Evolutionary conservation across 805 yeast genomes (phyloP).

Genomic region (Nakazawaea ambrosiae): DNA sequence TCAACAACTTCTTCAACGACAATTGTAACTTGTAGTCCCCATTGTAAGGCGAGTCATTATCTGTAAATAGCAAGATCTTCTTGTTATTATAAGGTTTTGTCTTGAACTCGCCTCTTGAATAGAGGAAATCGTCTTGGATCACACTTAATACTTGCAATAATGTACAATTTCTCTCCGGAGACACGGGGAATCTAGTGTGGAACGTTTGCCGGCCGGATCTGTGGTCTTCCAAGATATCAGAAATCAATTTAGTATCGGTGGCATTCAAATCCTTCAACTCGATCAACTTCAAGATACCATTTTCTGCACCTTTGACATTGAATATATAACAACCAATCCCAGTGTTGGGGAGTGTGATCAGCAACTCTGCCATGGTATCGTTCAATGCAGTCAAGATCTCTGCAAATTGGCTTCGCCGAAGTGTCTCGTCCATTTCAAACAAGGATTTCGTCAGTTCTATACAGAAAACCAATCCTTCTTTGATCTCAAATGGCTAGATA

Average conservation of each 20-base stretch:
- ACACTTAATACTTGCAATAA: conserved; percentile 39
- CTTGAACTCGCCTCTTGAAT: conserved; percentile 19
- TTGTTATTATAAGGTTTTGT: conserved; percentile 43
- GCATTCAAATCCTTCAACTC: conserved; percentile 48
- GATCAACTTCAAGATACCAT: conserved; percentile 44
- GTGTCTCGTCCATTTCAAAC: conserved; percentile 26
- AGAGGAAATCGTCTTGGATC: conserved; percentile 48
- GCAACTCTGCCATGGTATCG: conserved; percentile 58
- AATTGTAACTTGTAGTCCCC: conserved; percentile 32
- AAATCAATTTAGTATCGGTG: conserved; percentile 47
- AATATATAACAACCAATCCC: conserved; percentile 70
- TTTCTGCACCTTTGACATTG: conserved; percentile 34
- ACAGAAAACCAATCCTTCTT: conserved; percentile 59
- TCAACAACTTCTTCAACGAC: conserved; percentile 47
- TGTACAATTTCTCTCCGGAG: conserved; percentile 16
- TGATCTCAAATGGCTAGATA: conserved; percentile 37
- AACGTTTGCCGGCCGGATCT: conserved; percentile 15
- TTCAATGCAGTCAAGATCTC: conserved; percentile 51
- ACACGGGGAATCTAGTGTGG: conserved; percentile 22
- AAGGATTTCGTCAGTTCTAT: conserved; percentile 52
- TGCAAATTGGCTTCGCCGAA: conserved; percentile 31
- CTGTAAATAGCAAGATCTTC: conserved; percentile 67
- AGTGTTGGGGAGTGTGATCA: conserved; percentile 58
- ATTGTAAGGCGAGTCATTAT: conserved; percentile 61
- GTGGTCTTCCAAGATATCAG: conserved; percentile 42